Conservation (phyloP, 805 yeast genomes). For the Ascoidea rubescens region DNA sequence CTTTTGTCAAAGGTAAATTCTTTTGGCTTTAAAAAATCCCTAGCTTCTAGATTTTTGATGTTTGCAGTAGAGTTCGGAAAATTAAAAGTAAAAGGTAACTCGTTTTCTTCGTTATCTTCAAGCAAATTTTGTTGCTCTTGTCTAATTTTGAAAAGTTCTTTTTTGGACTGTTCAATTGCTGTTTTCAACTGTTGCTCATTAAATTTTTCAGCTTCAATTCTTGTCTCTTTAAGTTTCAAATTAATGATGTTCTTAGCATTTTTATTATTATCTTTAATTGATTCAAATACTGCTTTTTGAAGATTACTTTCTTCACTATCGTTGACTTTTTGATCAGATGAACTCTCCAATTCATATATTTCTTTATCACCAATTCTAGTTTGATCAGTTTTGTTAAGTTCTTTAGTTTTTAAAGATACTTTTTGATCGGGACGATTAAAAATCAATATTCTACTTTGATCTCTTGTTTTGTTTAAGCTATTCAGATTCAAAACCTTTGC, state of each 20-base stretch:
- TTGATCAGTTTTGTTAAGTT: background rate
- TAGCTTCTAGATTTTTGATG: slow-evolving; percentile 1
- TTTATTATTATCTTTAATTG: slow-evolving; percentile 16
- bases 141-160: slow-evolving; percentile 23
- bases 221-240: slow-evolving; percentile 2
- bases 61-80: slow-evolving; percentile 14
- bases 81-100: slow-evolving; percentile 11
- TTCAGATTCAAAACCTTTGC: slow-evolving; percentile 10
- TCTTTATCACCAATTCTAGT: slow-evolving; percentile 6
- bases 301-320: slow-evolving; percentile 5
- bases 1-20: background rate
- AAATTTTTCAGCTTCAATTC: slow-evolving; percentile 13
- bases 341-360: slow-evolving; percentile 9
- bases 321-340: background rate
- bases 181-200: slow-evolving; percentile 24
- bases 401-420: slow-evolving; percentile 6
- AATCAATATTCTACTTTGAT: slow-evolving; percentile 1
- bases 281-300: slow-evolving; percentile 8
- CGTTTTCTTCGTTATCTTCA: slow-evolving; percentile 3
- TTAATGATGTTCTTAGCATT: slow-evolving; percentile 6
- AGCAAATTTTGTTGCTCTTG: slow-evolving; percentile 7
- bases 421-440: background rate
- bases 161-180: slow-evolving; percentile 35
- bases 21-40: background rate
- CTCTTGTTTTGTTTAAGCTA: slow-evolving; percentile 12